These are phyloP conservation scores for Rhynchosporium graminicola DNA, from an alignment of 2,329 filamentous ascomycete species.

Conservation along the genomic window DNA sequence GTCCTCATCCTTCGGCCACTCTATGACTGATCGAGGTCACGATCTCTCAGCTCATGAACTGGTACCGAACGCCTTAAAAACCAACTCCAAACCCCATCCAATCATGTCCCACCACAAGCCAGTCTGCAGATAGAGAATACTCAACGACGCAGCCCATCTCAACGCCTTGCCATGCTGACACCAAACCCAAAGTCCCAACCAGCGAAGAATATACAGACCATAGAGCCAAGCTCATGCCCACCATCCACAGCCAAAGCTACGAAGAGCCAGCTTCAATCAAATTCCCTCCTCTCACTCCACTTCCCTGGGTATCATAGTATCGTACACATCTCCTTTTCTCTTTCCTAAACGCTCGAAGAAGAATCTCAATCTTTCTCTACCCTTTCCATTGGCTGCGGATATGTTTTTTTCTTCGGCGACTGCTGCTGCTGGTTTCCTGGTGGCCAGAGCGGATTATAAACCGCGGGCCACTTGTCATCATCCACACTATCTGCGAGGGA, in stretches of 20 bases:
- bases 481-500: constrained; percentile 4
- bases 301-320: constrained; percentile 3
- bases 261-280: constrained; percentile 14
- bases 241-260: background rate
- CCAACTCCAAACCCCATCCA: no score
- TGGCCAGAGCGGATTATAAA: constrained; percentile 29
- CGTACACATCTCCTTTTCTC: background rate
- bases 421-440: constrained; percentile 11
- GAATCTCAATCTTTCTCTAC: background rate
- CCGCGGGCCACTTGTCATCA: constrained; percentile 14
- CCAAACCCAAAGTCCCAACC: background rate
- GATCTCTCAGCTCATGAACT: no score
- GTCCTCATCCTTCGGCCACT: no score
- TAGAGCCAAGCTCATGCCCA: background rate
- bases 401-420: background rate
- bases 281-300: background rate
- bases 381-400: constrained; percentile 1
- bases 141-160: no score
- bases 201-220: background rate
- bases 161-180: background rate
- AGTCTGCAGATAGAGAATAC: no score
- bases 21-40: no score
- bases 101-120: no score
- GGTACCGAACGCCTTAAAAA: no score
- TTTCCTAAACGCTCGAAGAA: background rate